Evolutionary conservation across 2,329 filamentous ascomycete genomes (phyloP), one percentile per base, ranked within the genome.

Genomic region (Talaromyces sp.): DNA sequence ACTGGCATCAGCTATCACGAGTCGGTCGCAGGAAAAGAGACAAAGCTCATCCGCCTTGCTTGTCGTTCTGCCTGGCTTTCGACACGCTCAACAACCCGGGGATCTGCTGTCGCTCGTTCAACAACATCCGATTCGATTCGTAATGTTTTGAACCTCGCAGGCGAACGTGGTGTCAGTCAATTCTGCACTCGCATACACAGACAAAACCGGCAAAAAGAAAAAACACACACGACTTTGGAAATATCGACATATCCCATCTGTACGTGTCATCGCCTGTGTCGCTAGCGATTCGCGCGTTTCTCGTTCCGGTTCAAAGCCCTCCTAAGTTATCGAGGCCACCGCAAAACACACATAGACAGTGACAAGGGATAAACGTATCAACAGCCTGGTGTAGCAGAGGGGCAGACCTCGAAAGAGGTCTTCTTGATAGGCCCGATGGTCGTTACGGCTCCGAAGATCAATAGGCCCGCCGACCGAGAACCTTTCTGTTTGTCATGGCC

Each of bases 321-420:
- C 9, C 21, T 24, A 9, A 19, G 43, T 13, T 24, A 46, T 24
- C 21, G 43, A 24, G n/a, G n/a, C 17, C 7, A 21, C 19, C 41
- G 19, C 21, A 19, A 24, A 29, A 52, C 5, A 51, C 21, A 24
- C 5, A 24, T 24, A 26, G n/a, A n/a, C 27, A 52, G 32, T 32
- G 50, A 58, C 19, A 51, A 26, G 41, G 27, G 27, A 29, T 46
- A 31, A 49, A 32, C 57, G 69, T 71, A 73, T 70, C 69, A 73
- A 73, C 72, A 72, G 73, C 73, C 70, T 65, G 69, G 69, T 66
- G 63, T 65, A 65, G 62, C 63, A 63, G 69, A 71, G 73, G 73
- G 73, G 71, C 70, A 75, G 73, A 73, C 73, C 73, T 75, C 73
- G 71, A 70, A 70, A 73, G 73, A 73, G 73, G 75, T 72, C 70